Base-by-base conservation (phyloP, 2,329 filamentous ascomycete species). In the Botrytis cinerea region DNA sequence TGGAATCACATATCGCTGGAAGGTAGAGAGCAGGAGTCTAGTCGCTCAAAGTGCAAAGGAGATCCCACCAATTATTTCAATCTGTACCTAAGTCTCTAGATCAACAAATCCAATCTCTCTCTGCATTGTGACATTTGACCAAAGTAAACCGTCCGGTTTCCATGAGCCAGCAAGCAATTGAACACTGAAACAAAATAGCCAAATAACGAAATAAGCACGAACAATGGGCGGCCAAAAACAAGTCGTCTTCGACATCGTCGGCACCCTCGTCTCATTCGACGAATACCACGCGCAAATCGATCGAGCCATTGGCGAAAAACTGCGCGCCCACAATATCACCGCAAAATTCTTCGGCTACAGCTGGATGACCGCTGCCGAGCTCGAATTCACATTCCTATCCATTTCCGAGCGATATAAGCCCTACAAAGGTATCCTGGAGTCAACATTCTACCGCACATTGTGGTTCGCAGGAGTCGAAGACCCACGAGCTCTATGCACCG, bases 171-270 rank as follows among this genome's bases (percentile, higher is more conserved):
- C 54, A 22, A 70, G 20, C 10, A 70, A 20, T 22, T 0, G 16
- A 45, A 10, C 9, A 22, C 18, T 22, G 8, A n/a, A 67, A n/a
- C 12, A 38, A 12, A 9, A 57, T 16, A 57, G 3, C 22, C 25
- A 28, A 28, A 54, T 38, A 38, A 38, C 18, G 14, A 10, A 22
- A 22, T 8, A n/a, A 16, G 32, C 1, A 25, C 38, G 46, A 18
- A 57, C 16, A 5, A 70, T 70, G 67, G 67, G 38, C n/a, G 20
- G 4, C 28, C 40, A 70, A 54, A 85, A 86, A 71, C 82, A 86
- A 71, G 81, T 86, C 73, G 84, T 86, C 48, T 86, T 86, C 75
- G 85, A 86, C 77, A 83, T 88, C 4, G 86, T 88, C 60, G 85
- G 85, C 57, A 87, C 85, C 18, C 82, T 82, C 73, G 83, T 86